Percentiles rank a stretch among this genome's conserved stretches.
Evolutionary conservation across 768 basidiomycete species (phyloP).

Genomic region (Amanita exitialis): DNA sequence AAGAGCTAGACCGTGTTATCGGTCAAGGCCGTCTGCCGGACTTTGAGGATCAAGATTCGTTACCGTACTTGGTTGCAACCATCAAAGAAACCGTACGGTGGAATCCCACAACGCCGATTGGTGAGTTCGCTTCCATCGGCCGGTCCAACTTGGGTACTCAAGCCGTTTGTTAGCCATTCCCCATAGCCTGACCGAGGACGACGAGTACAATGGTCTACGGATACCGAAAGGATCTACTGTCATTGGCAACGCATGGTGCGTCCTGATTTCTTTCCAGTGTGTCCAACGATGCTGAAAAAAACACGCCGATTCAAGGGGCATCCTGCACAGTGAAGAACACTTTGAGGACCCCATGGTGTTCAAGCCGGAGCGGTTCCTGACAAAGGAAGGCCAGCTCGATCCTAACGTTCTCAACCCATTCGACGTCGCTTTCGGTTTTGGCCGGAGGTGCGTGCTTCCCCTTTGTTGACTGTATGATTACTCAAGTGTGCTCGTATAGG

Average conservation of each 20-base stretch:
- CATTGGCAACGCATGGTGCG: constrained; percentile 25
- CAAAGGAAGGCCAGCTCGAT: constrained; percentile 1
- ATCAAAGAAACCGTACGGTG: constrained; percentile 27
- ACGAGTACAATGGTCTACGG: constrained; percentile 32
- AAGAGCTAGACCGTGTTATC: constrained; percentile 29
- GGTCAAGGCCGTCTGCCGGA: constrained; percentile 26
- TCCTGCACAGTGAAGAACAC: not conserved
- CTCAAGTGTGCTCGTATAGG: not conserved
- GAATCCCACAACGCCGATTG: constrained; percentile 20
- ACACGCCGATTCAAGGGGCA: constrained; percentile 2
- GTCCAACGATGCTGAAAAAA: not conserved
- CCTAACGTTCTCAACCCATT: constrained; percentile 1
- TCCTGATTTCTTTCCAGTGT: not conserved
- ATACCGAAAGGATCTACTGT: constrained; percentile 33
- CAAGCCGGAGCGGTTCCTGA: constrained; percentile 4
- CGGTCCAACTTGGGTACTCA: not conserved
- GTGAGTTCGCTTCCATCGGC: constrained; percentile 10
- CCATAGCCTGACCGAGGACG: constrained; percentile 26
- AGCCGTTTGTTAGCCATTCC: constrained; percentile 16
- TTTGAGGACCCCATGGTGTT: not conserved
- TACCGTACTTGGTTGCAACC: constrained; percentile 28
- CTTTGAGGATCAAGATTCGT: constrained; percentile 22
- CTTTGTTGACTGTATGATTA: too few relatives aligned
- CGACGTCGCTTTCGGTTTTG: constrained; percentile 5
- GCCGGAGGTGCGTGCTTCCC: not conserved